Conservation (phyloP, 2,329 filamentous ascomycete genomes). For the Diplocarpon rosae region DNA sequence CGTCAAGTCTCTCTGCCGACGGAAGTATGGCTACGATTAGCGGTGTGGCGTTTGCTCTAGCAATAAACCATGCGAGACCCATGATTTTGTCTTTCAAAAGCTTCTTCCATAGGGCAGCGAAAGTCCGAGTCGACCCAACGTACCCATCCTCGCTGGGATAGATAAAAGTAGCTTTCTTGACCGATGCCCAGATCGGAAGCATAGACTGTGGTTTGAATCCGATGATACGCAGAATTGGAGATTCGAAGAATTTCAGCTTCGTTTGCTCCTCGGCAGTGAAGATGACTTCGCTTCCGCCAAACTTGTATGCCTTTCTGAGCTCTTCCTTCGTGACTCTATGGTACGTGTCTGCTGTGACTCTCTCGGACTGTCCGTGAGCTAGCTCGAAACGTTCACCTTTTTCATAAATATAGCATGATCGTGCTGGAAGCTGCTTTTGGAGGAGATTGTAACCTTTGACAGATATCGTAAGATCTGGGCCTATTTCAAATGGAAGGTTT, state of each 20-base stretch:
- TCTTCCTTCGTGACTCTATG: conserved; percentile 69
- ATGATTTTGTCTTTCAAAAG: conserved; percentile 69
- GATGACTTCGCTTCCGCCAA: conserved; percentile 79
- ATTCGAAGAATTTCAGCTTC: conserved; percentile 66
- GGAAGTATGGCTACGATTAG: conserved; percentile 73
- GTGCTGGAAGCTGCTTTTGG: conserved; percentile 69
- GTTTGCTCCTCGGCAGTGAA: conserved; percentile 81
- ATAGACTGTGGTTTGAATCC: conserved; percentile 78
- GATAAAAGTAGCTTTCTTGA: conserved; percentile 81
- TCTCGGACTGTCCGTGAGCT: conserved; percentile 60
- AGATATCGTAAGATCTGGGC: conserved; percentile 72
- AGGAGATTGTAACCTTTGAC: conserved; percentile 89
- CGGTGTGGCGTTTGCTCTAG: conserved; percentile 70
- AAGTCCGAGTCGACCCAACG: conserved; percentile 84
- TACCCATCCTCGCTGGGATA: conserved; percentile 88
- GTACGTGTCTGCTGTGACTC: conserved; percentile 67
- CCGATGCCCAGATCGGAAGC: conserved; percentile 73
- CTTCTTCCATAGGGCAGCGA: conserved; percentile 83
- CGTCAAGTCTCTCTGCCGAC: conserved; percentile 54
- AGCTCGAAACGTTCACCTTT: conserved; percentile 80
- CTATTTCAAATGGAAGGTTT: conserved; percentile 77
- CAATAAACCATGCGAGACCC: conserved; percentile 80
- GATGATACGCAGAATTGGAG: conserved; percentile 75
- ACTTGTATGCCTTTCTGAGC: conserved; percentile 88
- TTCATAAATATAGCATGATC: conserved; percentile 80